Evolutionary conservation across 257 asterid genomes (phyloP).

Genomic region (Primulina tabacum): DNA sequence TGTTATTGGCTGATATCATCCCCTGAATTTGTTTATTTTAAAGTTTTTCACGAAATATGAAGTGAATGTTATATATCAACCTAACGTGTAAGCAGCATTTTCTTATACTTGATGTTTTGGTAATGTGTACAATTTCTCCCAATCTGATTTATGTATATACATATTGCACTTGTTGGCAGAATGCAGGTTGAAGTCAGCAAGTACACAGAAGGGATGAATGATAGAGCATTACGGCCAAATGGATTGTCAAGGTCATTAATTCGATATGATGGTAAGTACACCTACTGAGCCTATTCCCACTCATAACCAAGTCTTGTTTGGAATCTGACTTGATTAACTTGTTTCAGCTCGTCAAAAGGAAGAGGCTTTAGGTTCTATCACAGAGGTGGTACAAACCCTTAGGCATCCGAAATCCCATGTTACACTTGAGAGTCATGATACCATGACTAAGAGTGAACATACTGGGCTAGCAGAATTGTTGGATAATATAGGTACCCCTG

Average conservation of each 20-base stretch:
- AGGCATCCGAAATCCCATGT: constrained; percentile 66
- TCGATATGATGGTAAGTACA: constrained; percentile 77
- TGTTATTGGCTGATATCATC: constrained; percentile 1
- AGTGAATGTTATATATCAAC: background rate
- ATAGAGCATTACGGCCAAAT: constrained; percentile 81
- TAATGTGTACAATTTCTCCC: constrained; percentile 5
- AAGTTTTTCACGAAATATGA: background rate
- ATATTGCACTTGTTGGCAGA: constrained; percentile 40
- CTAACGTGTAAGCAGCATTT: constrained; percentile 1
- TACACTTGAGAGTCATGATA: constrained; percentile 49
- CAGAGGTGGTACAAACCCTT: constrained; percentile 85
- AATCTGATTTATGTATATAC: constrained; percentile 8
- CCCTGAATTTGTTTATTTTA: background rate
- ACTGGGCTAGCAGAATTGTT: constrained; percentile 50
- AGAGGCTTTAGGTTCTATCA: constrained; percentile 76
- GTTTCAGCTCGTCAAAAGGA: constrained; percentile 92
- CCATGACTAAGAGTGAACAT: constrained; percentile 28
- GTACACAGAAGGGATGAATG: constrained; percentile 87
- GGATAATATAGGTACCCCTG: constrained; percentile 46
- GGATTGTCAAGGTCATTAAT: constrained; percentile 90
- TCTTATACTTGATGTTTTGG: background rate
- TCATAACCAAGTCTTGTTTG: constrained; percentile 17
- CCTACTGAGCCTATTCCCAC: constrained; percentile 13
- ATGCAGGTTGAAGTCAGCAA: constrained; percentile 99
- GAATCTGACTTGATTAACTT: constrained; percentile 25